Evolutionary conservation across 2,329 filamentous ascomycete species (phyloP).

Genomic region (Bretziella fagacearum): DNA sequence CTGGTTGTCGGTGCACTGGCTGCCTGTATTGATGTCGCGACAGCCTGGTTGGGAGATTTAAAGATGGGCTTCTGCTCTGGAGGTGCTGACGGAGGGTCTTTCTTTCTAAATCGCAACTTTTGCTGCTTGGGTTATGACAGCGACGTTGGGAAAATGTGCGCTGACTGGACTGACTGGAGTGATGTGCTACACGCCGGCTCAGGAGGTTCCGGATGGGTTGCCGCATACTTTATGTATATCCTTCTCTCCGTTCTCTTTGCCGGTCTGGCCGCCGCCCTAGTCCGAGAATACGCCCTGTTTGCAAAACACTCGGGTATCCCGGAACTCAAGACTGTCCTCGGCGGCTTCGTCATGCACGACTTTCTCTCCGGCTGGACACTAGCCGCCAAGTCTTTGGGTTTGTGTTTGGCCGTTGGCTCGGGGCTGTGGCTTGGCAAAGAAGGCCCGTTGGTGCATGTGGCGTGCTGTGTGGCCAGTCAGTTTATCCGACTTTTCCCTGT

Average conservation of each 20-base stretch:
- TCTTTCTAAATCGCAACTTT: constrained; percentile 81
- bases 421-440: constrained; percentile 96
- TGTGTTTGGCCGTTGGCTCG: constrained; percentile 80
- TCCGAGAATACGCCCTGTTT: constrained; percentile 69
- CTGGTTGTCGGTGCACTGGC: constrained; percentile 70
- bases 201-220: constrained; percentile 50
- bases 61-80: constrained; percentile 80
- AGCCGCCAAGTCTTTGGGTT: constrained; percentile 70
- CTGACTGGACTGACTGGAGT: constrained; percentile 78
- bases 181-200: constrained; percentile 46
- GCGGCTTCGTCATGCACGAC: constrained; percentile 77
- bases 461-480: constrained; percentile 87
- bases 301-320: constrained; percentile 93
- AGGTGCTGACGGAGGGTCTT: constrained; percentile 54
- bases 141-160: constrained; percentile 63
- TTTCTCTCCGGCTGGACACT: constrained; percentile 84
- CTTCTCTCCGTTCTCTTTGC: constrained; percentile 75
- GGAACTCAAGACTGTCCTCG: constrained; percentile 91
- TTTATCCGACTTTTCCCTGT: constrained; percentile 77
- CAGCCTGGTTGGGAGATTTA: constrained; percentile 83
- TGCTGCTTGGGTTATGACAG: constrained; percentile 89
- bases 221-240: constrained; percentile 78
- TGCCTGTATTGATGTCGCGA: constrained; percentile 74
- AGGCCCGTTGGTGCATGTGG: constrained; percentile 86
- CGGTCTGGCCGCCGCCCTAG: constrained; percentile 56